These are phyloP conservation scores for Ceratorhiza oryzae-sativae DNA, from an alignment of 1,284 basidiomycete species.

Conservation along the genomic window DNA sequence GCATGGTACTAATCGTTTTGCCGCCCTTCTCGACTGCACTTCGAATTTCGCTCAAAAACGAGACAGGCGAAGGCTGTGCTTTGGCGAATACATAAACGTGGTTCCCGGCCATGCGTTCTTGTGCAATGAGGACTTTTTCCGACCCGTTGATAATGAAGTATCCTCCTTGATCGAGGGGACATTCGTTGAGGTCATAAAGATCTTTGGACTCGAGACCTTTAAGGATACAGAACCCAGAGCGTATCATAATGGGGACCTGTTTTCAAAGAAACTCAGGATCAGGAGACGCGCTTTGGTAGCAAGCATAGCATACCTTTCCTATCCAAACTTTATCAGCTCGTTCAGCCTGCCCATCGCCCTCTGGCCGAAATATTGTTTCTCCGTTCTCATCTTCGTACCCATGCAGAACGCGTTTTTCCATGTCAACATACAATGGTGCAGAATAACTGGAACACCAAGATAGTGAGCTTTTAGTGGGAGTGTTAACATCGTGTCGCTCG, in stretches of 20 bases:
- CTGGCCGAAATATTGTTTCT: conserved; percentile 45
- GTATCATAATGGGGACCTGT: conserved; percentile 97
- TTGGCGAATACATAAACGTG: conserved; percentile 99
- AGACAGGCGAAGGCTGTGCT: conserved; percentile 94
- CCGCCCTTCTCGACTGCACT: conserved; percentile 98
- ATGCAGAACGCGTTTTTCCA: conserved; percentile 82
- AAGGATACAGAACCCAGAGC: conserved; percentile 94
- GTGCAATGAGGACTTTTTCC: conserved; percentile 98
- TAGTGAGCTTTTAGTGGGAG: neutral
- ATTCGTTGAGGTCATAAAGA: conserved; percentile 93
- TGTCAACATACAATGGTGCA: conserved; percentile 95
- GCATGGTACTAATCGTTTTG: conserved; percentile 98
- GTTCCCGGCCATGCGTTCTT: conserved; percentile 99
- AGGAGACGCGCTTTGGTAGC: neutral
- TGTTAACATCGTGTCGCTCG: neutral
- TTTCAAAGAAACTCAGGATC: conserved; percentile 13
- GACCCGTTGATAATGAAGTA: conserved; percentile 99
- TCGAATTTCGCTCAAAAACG: conserved; percentile 95
- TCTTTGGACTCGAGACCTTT: conserved; percentile 80
- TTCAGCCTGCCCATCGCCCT: conserved; percentile 63
- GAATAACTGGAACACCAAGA: conserved; percentile 66
- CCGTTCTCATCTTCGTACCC: conserved; percentile 81
- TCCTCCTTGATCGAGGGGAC: conserved; percentile 95
- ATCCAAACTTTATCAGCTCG: conserved; percentile 92
- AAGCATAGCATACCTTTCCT: conserved; percentile 68